Evolutionary conservation across 768 basidiomycete genomes (phyloP).

Genomic region (Leccinum boreale): DNA sequence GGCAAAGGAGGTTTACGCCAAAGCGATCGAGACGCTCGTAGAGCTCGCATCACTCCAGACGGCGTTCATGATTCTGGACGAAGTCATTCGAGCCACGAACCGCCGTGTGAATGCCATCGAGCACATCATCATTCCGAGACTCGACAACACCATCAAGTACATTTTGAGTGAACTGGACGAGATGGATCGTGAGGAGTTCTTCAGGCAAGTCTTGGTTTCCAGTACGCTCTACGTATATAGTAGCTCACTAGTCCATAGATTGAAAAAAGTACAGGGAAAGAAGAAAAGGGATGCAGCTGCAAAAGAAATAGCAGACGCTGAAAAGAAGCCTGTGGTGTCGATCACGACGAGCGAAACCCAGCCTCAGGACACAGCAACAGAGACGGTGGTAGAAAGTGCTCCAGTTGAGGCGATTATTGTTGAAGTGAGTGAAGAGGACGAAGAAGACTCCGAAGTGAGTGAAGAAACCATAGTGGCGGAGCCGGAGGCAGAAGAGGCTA

Average conservation of each 20-base stretch:
- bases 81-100: constrained; percentile 99
- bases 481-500: constrained; percentile 31
- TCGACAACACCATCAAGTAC: constrained; percentile 98
- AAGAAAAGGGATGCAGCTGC: constrained; percentile 76
- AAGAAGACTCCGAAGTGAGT: constrained; percentile 31
- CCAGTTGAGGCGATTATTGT: no score
- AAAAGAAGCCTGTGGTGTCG: constrained; percentile 3
- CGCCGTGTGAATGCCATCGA: constrained; percentile 98
- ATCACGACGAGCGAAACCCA: constrained; percentile 5
- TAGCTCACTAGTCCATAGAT: constrained; percentile 39
- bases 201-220: constrained; percentile 51
- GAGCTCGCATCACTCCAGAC: constrained; percentile 97
- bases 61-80: constrained; percentile 97
- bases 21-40: constrained; percentile 94
- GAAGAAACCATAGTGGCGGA: constrained; percentile 5
- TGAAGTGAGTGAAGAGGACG: constrained; percentile 11
- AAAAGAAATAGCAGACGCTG: constrained; percentile 3
- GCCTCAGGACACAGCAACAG: constrained; percentile 2
- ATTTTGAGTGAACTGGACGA: constrained; percentile 97
- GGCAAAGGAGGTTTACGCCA: constrained; percentile 96
- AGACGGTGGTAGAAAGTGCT: not conserved
- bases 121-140: constrained; percentile 89
- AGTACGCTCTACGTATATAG: not conserved
- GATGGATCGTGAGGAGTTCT: constrained; percentile 96
- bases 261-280: constrained; percentile 97